phyloP scores from a whole-genome alignment of 2,329 filamentous ascomycete species.

The Claviceps citrina region DNA sequence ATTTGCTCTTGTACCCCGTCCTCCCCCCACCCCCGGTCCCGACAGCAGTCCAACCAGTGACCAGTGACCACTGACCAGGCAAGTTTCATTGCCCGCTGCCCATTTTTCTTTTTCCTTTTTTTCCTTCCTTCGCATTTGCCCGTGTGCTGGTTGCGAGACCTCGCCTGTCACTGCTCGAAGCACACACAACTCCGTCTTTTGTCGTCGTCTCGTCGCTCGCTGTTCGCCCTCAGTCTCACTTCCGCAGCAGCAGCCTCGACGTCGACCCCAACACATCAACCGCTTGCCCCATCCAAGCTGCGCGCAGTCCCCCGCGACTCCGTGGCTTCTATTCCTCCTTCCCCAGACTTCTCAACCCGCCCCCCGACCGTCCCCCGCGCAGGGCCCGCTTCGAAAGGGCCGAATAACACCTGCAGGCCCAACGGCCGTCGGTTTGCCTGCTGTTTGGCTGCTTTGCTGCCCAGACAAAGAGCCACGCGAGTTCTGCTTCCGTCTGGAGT shows the following conservation, averaged over 20 bases:
- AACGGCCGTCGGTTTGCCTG: constrained; percentile 10
- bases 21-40: constrained; percentile 1
- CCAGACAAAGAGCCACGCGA: constrained; percentile 6
- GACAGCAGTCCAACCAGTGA: neutral
- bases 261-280: neutral
- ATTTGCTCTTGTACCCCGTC: constrained; percentile 3
- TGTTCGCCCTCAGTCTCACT: neutral
- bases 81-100: neutral
- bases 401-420: constrained; percentile 22
- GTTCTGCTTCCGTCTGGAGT: constrained; percentile 4
- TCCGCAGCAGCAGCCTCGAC: neutral
- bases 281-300: neutral
- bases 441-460: constrained; percentile 6
- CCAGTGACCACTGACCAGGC: too few species aligned
- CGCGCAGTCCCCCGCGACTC: neutral
- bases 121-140: too few species aligned
- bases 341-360: constrained; percentile 7
- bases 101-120: neutral
- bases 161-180: neutral
- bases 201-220: neutral
- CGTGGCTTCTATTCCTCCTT: constrained; percentile 4
- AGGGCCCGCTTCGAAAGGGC: constrained; percentile 21
- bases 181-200: neutral
- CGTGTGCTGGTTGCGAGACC: neutral
- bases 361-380: constrained; percentile 15